Evolutionary conservation across 2,329 filamentous ascomycete species (phyloP), one percentile per base, ranked within the genome.

Genomic region (Microascus cirrosus): DNA sequence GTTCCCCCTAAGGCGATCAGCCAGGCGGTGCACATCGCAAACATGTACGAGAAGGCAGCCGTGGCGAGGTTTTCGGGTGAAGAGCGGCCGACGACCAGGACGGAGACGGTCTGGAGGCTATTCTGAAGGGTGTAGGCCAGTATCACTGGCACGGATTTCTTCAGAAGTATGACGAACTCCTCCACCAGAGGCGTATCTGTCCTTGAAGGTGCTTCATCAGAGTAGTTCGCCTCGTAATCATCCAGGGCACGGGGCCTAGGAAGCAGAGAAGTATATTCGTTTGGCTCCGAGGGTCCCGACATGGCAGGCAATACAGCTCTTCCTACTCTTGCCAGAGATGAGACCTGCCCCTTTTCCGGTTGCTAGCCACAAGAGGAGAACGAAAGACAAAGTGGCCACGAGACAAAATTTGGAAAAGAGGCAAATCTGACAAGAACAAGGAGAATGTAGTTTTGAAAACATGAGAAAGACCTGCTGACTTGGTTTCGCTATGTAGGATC

Each of bases 1-100:
- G 89, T 92, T 8, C 90, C 90, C 32, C 90, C 90, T 3, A 95
- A 79, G 0, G 86, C 90, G 60, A 95, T 88, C 42, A 95, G 79
- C 90, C 90, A 95, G 0, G 85, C 90, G 1, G 89, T 90, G 24
- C 87, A 85, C 87, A 93, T 91, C 58, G 90, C 90, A 64, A 95
- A 95, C 90, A 95, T 95, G 74, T 94, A 93, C 1, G 87, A 89
- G 66, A 95, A 95, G 0, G 90, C 90, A 1, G 89, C 86, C 0
- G 87, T 89, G 0, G 90, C 89, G 7, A 95, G 74, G 1, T 90
- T 84, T 69, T 94, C 87, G 1, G 90, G 86, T 0, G 87, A 92
- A 0, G 90, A 74, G 2, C 89, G 84, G 11, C 90, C 90, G 2
- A 90, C 89, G 42, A 95, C 85, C 53, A 95, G 74, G 4, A 95